Evolutionary conservation across 345 rosid species (phyloP).

Genomic region (Brassica rapa): DNA sequence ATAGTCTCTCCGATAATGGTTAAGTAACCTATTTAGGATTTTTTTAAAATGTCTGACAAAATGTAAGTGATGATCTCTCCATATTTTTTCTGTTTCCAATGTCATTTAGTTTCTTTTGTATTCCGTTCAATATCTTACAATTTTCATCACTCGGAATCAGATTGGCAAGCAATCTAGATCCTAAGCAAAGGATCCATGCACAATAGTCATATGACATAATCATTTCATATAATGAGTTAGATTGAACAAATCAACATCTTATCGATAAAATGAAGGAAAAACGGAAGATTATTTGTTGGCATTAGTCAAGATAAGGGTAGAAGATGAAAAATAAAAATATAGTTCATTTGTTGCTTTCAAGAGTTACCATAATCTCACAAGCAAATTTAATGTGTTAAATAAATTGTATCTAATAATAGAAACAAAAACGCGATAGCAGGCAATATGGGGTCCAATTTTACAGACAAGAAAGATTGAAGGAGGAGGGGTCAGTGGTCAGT

Average conservation of each 20-base stretch:
- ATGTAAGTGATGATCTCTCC: background rate
- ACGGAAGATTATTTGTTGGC: background rate
- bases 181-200: background rate
- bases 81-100: background rate
- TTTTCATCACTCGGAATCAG: background rate
- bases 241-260: background rate
- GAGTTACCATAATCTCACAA: background rate
- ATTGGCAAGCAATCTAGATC: background rate
- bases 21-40: background rate
- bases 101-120: background rate
- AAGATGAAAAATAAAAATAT: background rate
- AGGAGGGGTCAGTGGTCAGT: background rate
- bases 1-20: background rate
- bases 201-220: background rate
- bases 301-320: background rate
- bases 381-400: conserved; percentile 9
- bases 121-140: background rate
- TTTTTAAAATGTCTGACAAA: background rate
- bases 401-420: background rate
- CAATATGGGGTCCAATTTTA: conserved; percentile 10
- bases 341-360: conserved; percentile 2
- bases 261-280: background rate
- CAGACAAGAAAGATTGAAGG: conserved; percentile 4
- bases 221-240: background rate
- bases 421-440: background rate